A percentile compares a stretch with the other conserved stretches of the same genome.
Evolutionary conservation across 176 grass and related monocot species (phyloP).

Genomic region (Puya raimondii): DNA sequence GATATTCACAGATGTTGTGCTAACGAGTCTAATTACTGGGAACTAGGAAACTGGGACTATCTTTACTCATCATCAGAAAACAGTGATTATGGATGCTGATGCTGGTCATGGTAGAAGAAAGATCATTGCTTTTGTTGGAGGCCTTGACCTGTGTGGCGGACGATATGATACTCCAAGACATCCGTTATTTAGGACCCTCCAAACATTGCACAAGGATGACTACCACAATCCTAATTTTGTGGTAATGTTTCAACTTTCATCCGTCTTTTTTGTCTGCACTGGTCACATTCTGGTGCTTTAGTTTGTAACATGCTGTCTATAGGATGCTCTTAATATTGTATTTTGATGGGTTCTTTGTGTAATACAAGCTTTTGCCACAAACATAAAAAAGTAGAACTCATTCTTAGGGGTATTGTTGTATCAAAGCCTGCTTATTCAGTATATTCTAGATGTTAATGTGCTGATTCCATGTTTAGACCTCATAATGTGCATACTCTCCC

Average conservation of each 20-base stretch:
- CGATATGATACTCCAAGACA: constrained; percentile 81
- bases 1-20: neutral
- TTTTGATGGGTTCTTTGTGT: neutral
- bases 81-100: constrained; percentile 82
- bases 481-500: no score
- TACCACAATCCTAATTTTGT: constrained; percentile 91
- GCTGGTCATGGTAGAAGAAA: constrained; percentile 71
- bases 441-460: no score
- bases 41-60: constrained; percentile 86
- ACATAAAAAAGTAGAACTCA: neutral
- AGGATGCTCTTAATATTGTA: neutral
- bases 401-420: no score
- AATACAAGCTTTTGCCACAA: neutral
- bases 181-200: constrained; percentile 65
- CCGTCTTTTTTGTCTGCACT: neutral
- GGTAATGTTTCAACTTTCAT: constrained; percentile 22
- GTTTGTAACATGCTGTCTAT: constrained; percentile 1
- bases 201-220: constrained; percentile 83
- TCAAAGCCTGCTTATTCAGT: no score
- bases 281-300: constrained; percentile 7
- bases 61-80: constrained; percentile 99
- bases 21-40: constrained; percentile 5
- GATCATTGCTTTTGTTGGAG: constrained; percentile 92
- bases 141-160: constrained; percentile 93
- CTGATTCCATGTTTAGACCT: no score